Base-by-base conservation (phyloP, 805 yeast species). In the Candida pini region DNA sequence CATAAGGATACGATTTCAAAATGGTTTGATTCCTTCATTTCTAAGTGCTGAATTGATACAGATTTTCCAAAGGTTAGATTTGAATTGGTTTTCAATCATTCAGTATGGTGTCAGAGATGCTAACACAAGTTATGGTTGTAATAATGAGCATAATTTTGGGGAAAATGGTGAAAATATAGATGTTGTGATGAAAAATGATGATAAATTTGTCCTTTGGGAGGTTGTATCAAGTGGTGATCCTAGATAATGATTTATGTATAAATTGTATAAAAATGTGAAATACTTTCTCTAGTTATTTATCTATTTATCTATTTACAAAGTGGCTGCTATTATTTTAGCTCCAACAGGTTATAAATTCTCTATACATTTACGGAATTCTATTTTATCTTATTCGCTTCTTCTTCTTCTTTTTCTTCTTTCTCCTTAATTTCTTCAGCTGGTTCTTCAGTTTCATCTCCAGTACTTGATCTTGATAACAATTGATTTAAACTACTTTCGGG, bases 401-500 rank as follows among this genome's bases (percentile, higher is more conserved):
- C 41, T 18, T 34, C 33, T 17, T 36, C 40, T n/a, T 38, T 33
- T n/a, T 18, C 25, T 20, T 38, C 31, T 17, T 41, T 21, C 9
- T 39, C 46, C n/a, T n/a, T n/a, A n/a, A n/a, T n/a, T n/a, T n/a
- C n/a, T n/a, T n/a, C n/a, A n/a, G n/a, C n/a, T n/a, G n/a, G n/a
- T 20, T 45, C 45, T 32, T 57, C 60, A 2, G 48, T 40, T 22
- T 53, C 53, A 26, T 51, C 49, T 9, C 48, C 49, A 4, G 38
- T 23, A 12, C 43, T 51, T 31, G 54, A 56, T 43, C 53, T 59
- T 26, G 57, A 53, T 41, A 71, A 48, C 40, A 71, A 54, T 43
- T 58, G 56, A 39, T 71, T 69, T 38, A 74, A 60, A 33, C 64
- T 68, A 49, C 75, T 68, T 21, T 53, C 38, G 5, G 67, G 68